A percentile compares a stretch with the other conserved stretches of the same genome.
Conservation (phyloP, 1,139 yeast species). For the Candida anutae region DNA sequence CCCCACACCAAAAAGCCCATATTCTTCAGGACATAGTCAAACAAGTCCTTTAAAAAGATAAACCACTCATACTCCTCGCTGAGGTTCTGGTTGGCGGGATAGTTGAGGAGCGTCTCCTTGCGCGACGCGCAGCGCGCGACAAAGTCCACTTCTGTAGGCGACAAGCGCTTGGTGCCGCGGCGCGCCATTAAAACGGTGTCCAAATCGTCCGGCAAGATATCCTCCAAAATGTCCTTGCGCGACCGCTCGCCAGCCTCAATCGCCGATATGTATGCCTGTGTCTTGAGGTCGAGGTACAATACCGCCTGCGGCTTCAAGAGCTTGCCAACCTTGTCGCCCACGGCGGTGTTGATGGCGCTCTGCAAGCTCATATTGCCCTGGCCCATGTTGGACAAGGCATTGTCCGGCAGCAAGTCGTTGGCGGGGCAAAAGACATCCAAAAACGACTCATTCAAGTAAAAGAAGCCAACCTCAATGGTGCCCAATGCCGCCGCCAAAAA, state of each 20-base stretch:
- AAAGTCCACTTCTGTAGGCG: conserved; percentile 70
- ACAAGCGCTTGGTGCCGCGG: conserved; percentile 33
- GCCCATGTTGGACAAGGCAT: conserved; percentile 34
- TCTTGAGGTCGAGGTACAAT: conserved; percentile 75
- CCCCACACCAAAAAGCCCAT: conserved; percentile 71
- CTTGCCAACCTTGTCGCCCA: conserved; percentile 46
- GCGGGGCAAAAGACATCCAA: conserved; percentile 77
- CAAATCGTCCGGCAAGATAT: conserved; percentile 64
- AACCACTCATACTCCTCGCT: conserved; percentile 68
- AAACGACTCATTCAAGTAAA: conserved; percentile 75
- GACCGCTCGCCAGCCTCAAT: conserved; percentile 66
- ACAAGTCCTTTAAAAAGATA: conserved; percentile 60
- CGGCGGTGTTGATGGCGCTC: conserved; percentile 27
- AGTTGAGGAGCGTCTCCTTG: conserved; percentile 50
- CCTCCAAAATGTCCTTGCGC: conserved; percentile 62
- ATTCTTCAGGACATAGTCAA: conserved; percentile 72
- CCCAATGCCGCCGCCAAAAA: conserved; percentile 82
- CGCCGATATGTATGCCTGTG: conserved; percentile 91
- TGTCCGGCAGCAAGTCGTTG: conserved; percentile 35
- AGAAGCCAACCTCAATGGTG: conserved; percentile 79
- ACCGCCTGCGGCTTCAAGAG: conserved; percentile 75
- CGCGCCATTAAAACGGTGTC: conserved; percentile 46
- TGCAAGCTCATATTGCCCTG: conserved; percentile 26
- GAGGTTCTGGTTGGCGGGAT: conserved; percentile 34
- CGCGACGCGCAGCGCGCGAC: conserved; percentile 63